phyloP scores from a whole-genome alignment of 306 rosid species.

The Coriaria nepalensis region DNA sequence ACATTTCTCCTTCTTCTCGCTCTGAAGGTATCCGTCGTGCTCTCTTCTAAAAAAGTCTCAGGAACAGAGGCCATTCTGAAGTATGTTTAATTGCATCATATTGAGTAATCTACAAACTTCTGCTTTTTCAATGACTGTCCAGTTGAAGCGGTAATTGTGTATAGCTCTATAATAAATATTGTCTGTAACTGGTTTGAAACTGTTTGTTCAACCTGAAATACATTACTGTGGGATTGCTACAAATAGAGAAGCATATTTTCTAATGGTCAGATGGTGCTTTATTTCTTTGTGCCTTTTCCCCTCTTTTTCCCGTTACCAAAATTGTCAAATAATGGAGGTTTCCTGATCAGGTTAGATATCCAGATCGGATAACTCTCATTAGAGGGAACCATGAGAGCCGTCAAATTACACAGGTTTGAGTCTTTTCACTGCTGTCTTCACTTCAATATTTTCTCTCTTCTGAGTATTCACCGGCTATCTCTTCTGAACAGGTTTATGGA shows the following conservation, averaged over 20 bases:
- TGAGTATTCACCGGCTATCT: slow-evolving; percentile 23
- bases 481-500: slow-evolving; percentile 83
- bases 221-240: too few relatives aligned
- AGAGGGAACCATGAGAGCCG: slow-evolving; percentile 99
- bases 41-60: background rate
- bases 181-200: too few relatives aligned
- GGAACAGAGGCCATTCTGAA: too few relatives aligned
- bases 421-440: slow-evolving; percentile 8
- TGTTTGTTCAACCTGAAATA: too few relatives aligned
- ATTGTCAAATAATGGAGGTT: slow-evolving; percentile 15
- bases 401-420: slow-evolving; percentile 90
- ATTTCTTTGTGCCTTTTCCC: background rate
- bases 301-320: slow-evolving; percentile 8
- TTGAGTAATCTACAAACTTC: too few relatives aligned
- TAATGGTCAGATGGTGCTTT: background rate
- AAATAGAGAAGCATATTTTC: too few relatives aligned
- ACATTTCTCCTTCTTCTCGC: slow-evolving; percentile 92
- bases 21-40: slow-evolving; percentile 54
- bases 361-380: slow-evolving; percentile 97
- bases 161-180: too few relatives aligned
- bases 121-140: too few relatives aligned
- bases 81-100: too few relatives aligned
- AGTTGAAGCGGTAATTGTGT: too few relatives aligned
- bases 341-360: slow-evolving; percentile 80
- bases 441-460: slow-evolving; percentile 10